Conservation (phyloP, 2,329 filamentous ascomycete species). For the Colletotrichum orbiculare region DNA sequence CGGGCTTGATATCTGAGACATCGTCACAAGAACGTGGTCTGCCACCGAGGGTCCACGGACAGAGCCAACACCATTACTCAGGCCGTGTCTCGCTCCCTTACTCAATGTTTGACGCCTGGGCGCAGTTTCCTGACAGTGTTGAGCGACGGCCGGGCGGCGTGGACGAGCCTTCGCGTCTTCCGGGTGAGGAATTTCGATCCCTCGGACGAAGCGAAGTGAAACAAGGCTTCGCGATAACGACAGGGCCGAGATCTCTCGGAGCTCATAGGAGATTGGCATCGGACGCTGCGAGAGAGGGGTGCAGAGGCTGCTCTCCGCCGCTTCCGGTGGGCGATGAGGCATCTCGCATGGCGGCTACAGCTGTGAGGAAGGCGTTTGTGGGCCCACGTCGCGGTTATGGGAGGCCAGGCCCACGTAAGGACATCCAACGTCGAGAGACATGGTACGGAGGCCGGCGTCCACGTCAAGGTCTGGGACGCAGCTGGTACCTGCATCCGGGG, state of each 20-base stretch:
- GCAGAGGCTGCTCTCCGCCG: not conserved
- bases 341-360: constrained; percentile 19
- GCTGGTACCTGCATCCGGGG: constrained; percentile 32
- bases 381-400: constrained; percentile 23
- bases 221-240: constrained; percentile 18
- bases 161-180: constrained; percentile 5
- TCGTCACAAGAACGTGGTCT: constrained; percentile 26
- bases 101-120: constrained; percentile 2
- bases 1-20: constrained; percentile 13
- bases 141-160: not conserved
- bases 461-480: not conserved
- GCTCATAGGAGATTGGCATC: constrained; percentile 10
- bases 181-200: constrained; percentile 6
- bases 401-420: constrained; percentile 14
- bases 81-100: constrained; percentile 22
- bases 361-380: constrained; percentile 15
- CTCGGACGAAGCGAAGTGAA: constrained; percentile 22
- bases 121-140: constrained; percentile 21
- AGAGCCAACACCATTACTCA: not conserved
- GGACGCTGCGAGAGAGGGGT: not conserved
- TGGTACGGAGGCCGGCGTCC: constrained; percentile 2
- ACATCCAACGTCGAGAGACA: constrained; percentile 3
- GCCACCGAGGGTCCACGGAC: not conserved
- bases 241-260: constrained; percentile 3
- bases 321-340: constrained; percentile 15